Conservation (phyloP, 2,329 filamentous ascomycete species). For the Cladosporium colombiae region DNA sequence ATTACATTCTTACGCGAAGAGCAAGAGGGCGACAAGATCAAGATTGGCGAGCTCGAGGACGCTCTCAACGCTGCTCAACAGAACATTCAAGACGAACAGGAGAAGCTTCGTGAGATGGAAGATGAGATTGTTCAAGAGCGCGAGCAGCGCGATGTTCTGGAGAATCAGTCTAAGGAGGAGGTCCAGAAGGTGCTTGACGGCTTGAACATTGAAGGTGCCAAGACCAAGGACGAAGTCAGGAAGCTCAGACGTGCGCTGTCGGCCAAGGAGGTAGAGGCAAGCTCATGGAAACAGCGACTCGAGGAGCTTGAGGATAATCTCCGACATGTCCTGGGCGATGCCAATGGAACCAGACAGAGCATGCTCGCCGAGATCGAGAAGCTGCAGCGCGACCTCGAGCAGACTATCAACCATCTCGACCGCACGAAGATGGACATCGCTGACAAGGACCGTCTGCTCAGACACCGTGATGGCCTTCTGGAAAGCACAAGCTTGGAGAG, state of each 20-base stretch:
- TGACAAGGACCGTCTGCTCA: slow-evolving; percentile 90
- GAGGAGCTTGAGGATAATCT: slow-evolving; percentile 88
- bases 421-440: slow-evolving; percentile 71
- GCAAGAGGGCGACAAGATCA: slow-evolving; percentile 96
- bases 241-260: slow-evolving; percentile 80
- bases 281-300: slow-evolving; percentile 86
- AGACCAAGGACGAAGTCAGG: slow-evolving; percentile 82
- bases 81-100: slow-evolving; percentile 79
- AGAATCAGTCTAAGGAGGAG: slow-evolving; percentile 88
- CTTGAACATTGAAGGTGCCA: slow-evolving; percentile 79
- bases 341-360: slow-evolving; percentile 81
- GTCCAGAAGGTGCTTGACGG: slow-evolving; percentile 92
- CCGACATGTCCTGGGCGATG: slow-evolving; percentile 81
- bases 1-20: slow-evolving; percentile 95
- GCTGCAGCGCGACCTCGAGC: slow-evolving; percentile 83
- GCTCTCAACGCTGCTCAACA: slow-evolving; percentile 77
- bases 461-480: slow-evolving; percentile 82
- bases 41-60: slow-evolving; percentile 90
- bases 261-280: slow-evolving; percentile 82
- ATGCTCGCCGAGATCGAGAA: slow-evolving; percentile 81
- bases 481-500: slow-evolving; percentile 87
- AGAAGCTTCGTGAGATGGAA: slow-evolving; percentile 56
- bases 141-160: slow-evolving; percentile 81
- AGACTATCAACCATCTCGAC: slow-evolving; percentile 79
- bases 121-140: slow-evolving; percentile 77